Conservation (phyloP, 176 grass and related monocot genomes). For the Alloteropsis semialata region DNA sequence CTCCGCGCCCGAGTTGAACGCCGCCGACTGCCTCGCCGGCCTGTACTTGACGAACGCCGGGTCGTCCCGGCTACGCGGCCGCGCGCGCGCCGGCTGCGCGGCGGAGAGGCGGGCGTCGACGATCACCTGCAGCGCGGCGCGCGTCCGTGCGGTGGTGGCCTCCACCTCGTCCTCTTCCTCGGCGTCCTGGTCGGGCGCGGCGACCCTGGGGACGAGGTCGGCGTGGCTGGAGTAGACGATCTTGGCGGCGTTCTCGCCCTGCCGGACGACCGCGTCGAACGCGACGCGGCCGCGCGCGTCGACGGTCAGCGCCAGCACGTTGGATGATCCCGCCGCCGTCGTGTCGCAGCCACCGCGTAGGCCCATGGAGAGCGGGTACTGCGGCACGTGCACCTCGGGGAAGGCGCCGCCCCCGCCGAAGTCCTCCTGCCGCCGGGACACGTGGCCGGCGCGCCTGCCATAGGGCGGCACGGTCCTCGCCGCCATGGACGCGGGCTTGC, state of each 20-base stretch:
- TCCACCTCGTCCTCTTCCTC: background rate
- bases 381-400: slow-evolving; percentile 56
- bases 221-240: slow-evolving; percentile 47
- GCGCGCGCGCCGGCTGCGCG: slow-evolving; percentile 38
- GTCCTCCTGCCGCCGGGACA: slow-evolving; percentile 32
- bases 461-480: background rate
- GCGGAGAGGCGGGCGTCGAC: slow-evolving; percentile 35
- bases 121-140: slow-evolving; percentile 28
- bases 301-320: slow-evolving; percentile 30
- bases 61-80: slow-evolving; percentile 13
- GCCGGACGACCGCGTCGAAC: slow-evolving; percentile 52
- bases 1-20: slow-evolving; percentile 31
- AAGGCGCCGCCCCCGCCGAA: slow-evolving; percentile 35
- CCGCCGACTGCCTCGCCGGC: slow-evolving; percentile 35
- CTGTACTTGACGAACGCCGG: slow-evolving; percentile 54
- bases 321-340: slow-evolving; percentile 23
- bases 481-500: background rate
- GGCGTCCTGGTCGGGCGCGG: background rate
- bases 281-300: slow-evolving; percentile 48
- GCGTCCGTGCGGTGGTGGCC: slow-evolving; percentile 37
- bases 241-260: slow-evolving; percentile 56
- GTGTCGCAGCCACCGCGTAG: slow-evolving; percentile 30
- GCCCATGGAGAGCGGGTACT: slow-evolving; percentile 62
- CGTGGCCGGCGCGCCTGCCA: slow-evolving; percentile 43
- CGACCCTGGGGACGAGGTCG: slow-evolving; percentile 42